A percentile compares a stretch with the other conserved stretches of the same genome.
Conservation (phyloP, 768 basidiomycete species). For the Boletus fagicola region DNA sequence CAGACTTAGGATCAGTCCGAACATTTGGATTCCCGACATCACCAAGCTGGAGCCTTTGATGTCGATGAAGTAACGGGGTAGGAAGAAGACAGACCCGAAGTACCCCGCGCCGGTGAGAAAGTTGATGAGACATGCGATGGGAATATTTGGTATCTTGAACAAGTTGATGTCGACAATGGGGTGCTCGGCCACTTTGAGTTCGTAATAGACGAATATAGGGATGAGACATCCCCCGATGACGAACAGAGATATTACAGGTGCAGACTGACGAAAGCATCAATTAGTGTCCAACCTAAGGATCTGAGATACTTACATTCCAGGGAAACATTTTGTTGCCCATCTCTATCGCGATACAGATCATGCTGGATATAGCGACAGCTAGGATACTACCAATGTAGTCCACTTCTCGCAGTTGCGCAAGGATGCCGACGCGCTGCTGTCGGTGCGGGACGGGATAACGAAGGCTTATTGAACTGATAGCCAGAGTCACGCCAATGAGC, state of each 20-base stretch:
- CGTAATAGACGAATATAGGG: constrained; percentile 36
- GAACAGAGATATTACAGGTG: constrained; percentile 30
- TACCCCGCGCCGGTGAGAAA: constrained; percentile 39
- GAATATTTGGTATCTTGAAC: constrained; percentile 36
- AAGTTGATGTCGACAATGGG: constrained; percentile 36
- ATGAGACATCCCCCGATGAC: constrained; percentile 31
- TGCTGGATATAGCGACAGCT: constrained; percentile 35
- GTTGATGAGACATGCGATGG: constrained; percentile 36
- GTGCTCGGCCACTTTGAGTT: constrained; percentile 32
- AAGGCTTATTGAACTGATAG: constrained; percentile 27
- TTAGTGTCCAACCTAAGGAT: constrained; percentile 1
- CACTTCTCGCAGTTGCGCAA: constrained; percentile 34
- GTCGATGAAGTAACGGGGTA: constrained; percentile 40
- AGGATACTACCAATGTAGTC: constrained; percentile 34
- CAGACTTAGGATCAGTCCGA: constrained; percentile 34
- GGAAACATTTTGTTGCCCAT: constrained; percentile 39
- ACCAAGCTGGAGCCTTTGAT: constrained; percentile 34
- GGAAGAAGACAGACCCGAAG: constrained; percentile 38
- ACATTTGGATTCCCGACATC: constrained; percentile 36
- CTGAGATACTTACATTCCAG: constrained; percentile 29
- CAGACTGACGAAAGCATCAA: constrained; percentile 22
- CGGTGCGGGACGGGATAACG: constrained; percentile 34
- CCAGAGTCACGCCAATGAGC: constrained; percentile 32
- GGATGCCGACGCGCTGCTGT: constrained; percentile 31
- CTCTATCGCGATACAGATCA: constrained; percentile 37